These are phyloP conservation scores for Beauveria bassiana DNA, from an alignment of 2,329 filamentous ascomycete species.

Conservation along the genomic window DNA sequence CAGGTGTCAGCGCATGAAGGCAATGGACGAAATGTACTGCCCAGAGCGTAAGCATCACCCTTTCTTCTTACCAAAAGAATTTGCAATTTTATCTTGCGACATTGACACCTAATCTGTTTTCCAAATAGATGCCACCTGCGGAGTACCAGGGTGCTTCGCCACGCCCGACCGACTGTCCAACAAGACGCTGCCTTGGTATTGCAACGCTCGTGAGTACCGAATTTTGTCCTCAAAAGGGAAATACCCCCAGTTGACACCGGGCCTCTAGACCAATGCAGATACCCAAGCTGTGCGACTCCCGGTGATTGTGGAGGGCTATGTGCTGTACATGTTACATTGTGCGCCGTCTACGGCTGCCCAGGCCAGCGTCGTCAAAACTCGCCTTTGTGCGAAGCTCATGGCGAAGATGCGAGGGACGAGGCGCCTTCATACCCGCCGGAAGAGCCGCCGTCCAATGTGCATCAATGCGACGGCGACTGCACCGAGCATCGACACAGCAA, in stretches of 20 bases:
- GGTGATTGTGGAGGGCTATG: background rate
- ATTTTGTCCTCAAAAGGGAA: background rate
- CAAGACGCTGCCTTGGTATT: background rate
- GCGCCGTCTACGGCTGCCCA: background rate
- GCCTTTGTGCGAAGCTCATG: background rate
- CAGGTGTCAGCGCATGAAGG: background rate
- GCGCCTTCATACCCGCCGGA: background rate
- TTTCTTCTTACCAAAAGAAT: too few relatives aligned
- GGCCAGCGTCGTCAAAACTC: background rate
- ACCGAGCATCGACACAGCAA: constrained; percentile 7
- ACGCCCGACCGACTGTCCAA: background rate
- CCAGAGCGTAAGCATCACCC: background rate
- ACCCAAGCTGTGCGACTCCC: background rate
- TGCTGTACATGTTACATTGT: background rate
- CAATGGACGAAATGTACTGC: background rate
- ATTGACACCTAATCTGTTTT: background rate
- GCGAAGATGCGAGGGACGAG: background rate
- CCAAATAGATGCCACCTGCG: background rate
- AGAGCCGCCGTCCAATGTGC: background rate
- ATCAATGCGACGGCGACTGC: background rate
- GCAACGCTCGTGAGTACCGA: background rate
- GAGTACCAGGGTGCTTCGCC: background rate
- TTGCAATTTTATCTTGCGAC: too few relatives aligned
- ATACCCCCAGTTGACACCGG: background rate
- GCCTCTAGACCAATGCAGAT: background rate